These are phyloP conservation scores for Entamoeba nuttalli DNA, from an alignment of 208 protist genomes.

Conservation along the genomic window DNA sequence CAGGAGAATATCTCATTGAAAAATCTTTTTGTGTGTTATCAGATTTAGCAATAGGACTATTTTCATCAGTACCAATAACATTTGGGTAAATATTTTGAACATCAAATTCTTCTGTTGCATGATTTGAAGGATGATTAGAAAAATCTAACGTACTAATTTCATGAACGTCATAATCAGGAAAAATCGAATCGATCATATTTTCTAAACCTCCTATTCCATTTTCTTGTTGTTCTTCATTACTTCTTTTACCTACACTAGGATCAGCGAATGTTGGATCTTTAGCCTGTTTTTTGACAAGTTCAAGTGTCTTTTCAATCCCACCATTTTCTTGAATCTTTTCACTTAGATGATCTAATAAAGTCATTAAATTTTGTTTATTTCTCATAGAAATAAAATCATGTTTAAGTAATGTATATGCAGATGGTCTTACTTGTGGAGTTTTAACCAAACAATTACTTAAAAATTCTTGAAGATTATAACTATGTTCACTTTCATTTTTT, in stretches of 20 bases:
- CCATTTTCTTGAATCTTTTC: background rate
- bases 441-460: background rate
- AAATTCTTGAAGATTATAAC: background rate
- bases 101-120: background rate
- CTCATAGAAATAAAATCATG: background rate
- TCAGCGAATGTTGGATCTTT: background rate
- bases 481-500: background rate
- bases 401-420: background rate
- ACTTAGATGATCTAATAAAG: background rate
- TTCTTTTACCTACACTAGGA: background rate
- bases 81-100: background rate
- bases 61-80: background rate
- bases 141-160: background rate
- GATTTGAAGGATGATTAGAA: background rate
- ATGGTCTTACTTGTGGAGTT: background rate
- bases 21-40: background rate
- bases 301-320: background rate
- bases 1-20: background rate
- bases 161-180: background rate
- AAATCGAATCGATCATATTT: background rate
- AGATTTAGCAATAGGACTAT: too few species aligned
- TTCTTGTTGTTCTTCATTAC: background rate
- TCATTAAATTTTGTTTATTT: background rate
- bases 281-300: background rate
- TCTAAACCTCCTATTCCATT: background rate